Conservation (phyloP, 164 flowering plant genomes). For the Vitis rupestris region DNA sequence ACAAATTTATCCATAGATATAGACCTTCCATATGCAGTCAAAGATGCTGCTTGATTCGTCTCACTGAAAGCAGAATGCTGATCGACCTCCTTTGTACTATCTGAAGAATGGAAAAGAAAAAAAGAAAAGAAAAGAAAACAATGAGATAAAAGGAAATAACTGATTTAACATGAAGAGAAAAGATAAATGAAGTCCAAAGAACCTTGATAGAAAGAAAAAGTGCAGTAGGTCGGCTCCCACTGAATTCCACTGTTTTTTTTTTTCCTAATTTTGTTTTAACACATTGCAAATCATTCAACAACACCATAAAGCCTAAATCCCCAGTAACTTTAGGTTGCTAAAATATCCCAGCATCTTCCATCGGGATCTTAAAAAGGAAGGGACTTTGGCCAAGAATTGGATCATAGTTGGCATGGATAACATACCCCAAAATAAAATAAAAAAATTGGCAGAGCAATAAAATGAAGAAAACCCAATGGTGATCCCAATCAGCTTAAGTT, state of each 20-base stretch:
- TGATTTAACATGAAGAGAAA: not conserved
- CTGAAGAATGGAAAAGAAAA: conserved; percentile 25
- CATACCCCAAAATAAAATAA: not conserved
- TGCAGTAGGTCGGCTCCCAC: too few relatives aligned
- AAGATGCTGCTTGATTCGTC: conserved; percentile 28
- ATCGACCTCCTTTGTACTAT: conserved; percentile 38
- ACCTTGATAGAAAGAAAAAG: not conserved
- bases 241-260: too few relatives aligned
- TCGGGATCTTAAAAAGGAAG: too few relatives aligned
- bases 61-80: conserved; percentile 26
- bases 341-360: too few relatives aligned
- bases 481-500: too few relatives aligned
- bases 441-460: not conserved
- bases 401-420: too few relatives aligned
- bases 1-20: not conserved
- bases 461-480: not conserved
- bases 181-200: not conserved
- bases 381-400: too few relatives aligned
- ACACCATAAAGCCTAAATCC: not conserved
- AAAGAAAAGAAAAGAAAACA: not conserved
- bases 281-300: not conserved
- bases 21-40: conserved; percentile 46
- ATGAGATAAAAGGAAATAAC: not conserved
- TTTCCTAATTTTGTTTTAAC: too few relatives aligned
- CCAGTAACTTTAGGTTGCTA: not conserved